Conservation (phyloP, 768 basidiomycete species). For the Baorangia bicolor region DNA sequence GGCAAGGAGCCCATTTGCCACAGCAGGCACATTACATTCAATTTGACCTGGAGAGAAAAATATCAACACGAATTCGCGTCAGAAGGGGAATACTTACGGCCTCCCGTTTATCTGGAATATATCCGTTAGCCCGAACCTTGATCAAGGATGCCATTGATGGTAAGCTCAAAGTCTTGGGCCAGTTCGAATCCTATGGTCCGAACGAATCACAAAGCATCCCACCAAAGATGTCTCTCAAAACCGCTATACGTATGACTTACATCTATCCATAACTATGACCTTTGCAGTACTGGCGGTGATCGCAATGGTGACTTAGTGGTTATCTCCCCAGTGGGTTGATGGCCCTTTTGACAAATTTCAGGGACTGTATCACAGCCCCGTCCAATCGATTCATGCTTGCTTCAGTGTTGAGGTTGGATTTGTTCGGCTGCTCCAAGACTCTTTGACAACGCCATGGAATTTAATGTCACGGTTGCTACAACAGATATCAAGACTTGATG, state of each 20-base stretch:
- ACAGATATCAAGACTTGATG: neutral
- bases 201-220: neutral
- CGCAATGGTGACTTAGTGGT: neutral
- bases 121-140: slow-evolving; percentile 9
- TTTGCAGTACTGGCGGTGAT: no score
- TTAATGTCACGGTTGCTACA: neutral
- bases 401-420: neutral
- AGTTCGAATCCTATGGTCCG: neutral
- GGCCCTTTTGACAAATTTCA: neutral
- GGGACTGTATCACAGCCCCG: neutral
- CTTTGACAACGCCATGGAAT: neutral
- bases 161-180: slow-evolving; percentile 1
- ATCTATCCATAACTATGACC: neutral
- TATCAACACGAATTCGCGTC: neutral
- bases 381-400: neutral
- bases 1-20: neutral
- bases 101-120: slow-evolving; percentile 2
- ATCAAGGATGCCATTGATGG: slow-evolving; percentile 9
- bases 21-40: slow-evolving; percentile 18
- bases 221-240: neutral
- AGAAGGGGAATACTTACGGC: slow-evolving; percentile 13
- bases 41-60: neutral
- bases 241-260: neutral
- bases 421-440: neutral
- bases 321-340: neutral